A percentile compares a stretch with the other conserved stretches of the same genome.
Conservation (phyloP, 768 basidiomycete genomes). For the Termitomyces sp. region DNA sequence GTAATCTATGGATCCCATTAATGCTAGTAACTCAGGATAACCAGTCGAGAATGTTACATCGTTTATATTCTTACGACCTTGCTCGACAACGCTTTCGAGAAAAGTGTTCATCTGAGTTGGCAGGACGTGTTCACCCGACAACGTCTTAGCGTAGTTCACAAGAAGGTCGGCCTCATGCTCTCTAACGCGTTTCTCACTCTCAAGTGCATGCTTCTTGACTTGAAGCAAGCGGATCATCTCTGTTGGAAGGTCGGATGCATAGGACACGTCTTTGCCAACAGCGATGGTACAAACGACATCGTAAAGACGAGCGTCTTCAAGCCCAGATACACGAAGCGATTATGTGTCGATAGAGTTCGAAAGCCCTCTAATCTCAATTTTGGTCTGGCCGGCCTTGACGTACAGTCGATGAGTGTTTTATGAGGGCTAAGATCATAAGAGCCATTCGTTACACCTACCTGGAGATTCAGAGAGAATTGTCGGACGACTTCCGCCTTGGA, state of each 20-base stretch:
- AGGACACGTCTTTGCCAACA: slow-evolving; percentile 12
- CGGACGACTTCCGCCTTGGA: slow-evolving; percentile 52
- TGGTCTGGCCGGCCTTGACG: slow-evolving; percentile 45
- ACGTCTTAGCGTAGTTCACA: slow-evolving; percentile 34
- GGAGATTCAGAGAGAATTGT: slow-evolving; percentile 38
- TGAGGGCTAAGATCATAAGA: background rate
- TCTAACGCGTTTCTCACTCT: slow-evolving; percentile 30
- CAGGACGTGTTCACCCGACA: slow-evolving; percentile 35
- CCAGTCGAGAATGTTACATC: slow-evolving; percentile 17
- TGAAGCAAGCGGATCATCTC: slow-evolving; percentile 31
- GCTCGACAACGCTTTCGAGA: slow-evolving; percentile 34
- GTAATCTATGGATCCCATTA: slow-evolving; percentile 18
- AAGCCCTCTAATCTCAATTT: slow-evolving; percentile 43
- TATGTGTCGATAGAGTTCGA: slow-evolving; percentile 45
- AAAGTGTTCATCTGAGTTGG: slow-evolving; percentile 34
- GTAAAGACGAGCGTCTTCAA: slow-evolving; percentile 41
- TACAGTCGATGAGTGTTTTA: background rate
- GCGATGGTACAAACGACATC: slow-evolving; percentile 48
- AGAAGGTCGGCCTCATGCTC: slow-evolving; percentile 38
- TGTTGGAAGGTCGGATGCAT: slow-evolving; percentile 18
- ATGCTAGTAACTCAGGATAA: background rate
- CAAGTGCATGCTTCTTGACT: slow-evolving; percentile 28
- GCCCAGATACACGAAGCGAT: slow-evolving; percentile 47
- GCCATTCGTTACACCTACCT: slow-evolving; percentile 25
- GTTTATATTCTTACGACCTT: slow-evolving; percentile 27